Conservation (phyloP, 805 yeast genomes). For the Ogataea siamensis region DNA sequence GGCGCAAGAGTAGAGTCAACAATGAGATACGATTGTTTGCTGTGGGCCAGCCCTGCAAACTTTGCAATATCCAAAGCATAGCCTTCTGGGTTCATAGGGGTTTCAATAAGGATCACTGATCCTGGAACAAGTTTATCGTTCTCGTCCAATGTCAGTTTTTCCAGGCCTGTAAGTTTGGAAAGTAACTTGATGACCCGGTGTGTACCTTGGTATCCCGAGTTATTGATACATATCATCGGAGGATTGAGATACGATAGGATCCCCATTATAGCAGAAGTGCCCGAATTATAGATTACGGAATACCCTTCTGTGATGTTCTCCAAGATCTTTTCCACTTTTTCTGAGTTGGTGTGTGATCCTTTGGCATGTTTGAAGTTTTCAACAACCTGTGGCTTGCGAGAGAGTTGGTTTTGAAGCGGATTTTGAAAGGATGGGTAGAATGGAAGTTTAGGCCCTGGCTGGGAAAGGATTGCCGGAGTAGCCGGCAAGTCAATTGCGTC, state of each 20-base stretch:
- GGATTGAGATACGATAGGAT: slow-evolving; percentile 48
- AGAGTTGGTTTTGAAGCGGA: slow-evolving; percentile 23
- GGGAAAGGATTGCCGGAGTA: slow-evolving; percentile 2
- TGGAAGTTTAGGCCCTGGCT: slow-evolving; percentile 14
- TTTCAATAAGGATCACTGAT: slow-evolving; percentile 49
- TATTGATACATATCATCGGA: slow-evolving; percentile 41
- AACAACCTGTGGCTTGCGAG: slow-evolving; percentile 23
- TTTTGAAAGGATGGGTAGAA: slow-evolving; percentile 28
- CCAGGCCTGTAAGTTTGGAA: slow-evolving; percentile 40
- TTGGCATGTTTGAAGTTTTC: slow-evolving; percentile 40
- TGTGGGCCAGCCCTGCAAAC: slow-evolving; percentile 44
- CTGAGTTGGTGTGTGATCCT: slow-evolving; percentile 46
- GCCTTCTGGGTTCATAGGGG: slow-evolving; percentile 56
- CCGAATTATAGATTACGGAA: slow-evolving; percentile 49
- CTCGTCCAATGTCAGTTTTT: slow-evolving; percentile 36
- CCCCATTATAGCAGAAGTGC: slow-evolving; percentile 52
- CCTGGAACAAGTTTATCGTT: slow-evolving; percentile 37
- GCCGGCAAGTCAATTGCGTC: slow-evolving; percentile 3
- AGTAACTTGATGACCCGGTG: slow-evolving; percentile 47
- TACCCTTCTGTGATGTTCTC: slow-evolving; percentile 44
- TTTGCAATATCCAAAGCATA: slow-evolving; percentile 40
- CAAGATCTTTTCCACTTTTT: slow-evolving; percentile 45
- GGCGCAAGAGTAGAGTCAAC: slow-evolving; percentile 59
- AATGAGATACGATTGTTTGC: slow-evolving; percentile 40
- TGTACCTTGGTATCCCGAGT: slow-evolving; percentile 51